phyloP scores from a whole-genome alignment of 2,329 filamentous ascomycete genomes.

The Polychaeton citri region DNA sequence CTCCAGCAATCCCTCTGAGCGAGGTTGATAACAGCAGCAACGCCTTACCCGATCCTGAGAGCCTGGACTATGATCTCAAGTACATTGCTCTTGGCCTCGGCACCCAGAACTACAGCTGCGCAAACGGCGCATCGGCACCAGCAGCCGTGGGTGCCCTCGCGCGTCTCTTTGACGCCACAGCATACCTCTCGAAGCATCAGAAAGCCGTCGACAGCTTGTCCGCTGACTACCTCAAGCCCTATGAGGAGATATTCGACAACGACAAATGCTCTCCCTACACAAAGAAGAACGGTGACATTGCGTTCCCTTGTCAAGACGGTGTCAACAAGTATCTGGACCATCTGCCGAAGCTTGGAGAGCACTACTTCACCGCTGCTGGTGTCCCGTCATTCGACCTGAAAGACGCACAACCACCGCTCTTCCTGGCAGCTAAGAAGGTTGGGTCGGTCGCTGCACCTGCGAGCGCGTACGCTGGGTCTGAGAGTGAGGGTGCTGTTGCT shows the following conservation, averaged over 20 bases:
- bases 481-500: constrained; percentile 25
- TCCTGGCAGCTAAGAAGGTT: constrained; percentile 37
- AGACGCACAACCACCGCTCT: constrained; percentile 24
- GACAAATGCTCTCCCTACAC: constrained; percentile 2
- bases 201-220: constrained; percentile 8
- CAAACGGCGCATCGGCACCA: constrained; percentile 16
- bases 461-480: constrained; percentile 23
- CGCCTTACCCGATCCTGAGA: neutral
- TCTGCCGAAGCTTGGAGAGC: constrained; percentile 39
- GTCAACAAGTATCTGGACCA: constrained; percentile 18
- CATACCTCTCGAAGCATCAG: constrained; percentile 25
- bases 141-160: constrained; percentile 29
- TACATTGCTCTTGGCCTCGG: constrained; percentile 49
- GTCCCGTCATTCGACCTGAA: constrained; percentile 49
- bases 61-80: constrained; percentile 7
- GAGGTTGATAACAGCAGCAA: neutral
- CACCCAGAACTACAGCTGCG: constrained; percentile 57
- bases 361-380: constrained; percentile 48
- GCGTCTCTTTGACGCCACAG: constrained; percentile 32
- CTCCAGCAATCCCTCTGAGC: neutral
- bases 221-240: constrained; percentile 6
- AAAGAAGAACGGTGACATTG: constrained; percentile 1
- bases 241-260: constrained; percentile 1
- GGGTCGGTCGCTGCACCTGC: constrained; percentile 39
- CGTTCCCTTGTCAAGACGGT: constrained; percentile 8